phyloP scores from a whole-genome alignment of 164 flowering plant species.

The Liquidambar formosana region DNA sequence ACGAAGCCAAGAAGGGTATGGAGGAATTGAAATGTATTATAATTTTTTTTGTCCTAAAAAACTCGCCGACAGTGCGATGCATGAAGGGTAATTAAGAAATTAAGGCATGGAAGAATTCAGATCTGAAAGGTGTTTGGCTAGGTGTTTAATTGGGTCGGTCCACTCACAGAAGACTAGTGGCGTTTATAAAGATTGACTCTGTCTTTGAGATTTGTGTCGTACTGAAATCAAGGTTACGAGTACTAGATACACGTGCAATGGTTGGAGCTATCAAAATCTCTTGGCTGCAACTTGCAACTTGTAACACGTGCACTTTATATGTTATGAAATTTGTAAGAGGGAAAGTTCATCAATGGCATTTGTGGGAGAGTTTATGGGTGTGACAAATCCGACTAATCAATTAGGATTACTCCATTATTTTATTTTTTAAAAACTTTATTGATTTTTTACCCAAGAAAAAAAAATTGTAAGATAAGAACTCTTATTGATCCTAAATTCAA shows the following conservation, averaged over 20 bases:
- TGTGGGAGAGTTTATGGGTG: too few species aligned
- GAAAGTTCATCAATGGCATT: too few species aligned
- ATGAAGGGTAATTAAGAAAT: constrained; percentile 9
- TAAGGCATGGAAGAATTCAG: background rate
- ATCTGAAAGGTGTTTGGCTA: constrained; percentile 3
- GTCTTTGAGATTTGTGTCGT: constrained; percentile 22
- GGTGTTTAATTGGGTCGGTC: background rate
- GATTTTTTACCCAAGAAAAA: too few species aligned
- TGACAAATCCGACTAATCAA: too few species aligned
- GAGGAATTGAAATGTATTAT: too few species aligned
- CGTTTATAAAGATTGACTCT: constrained; percentile 7
- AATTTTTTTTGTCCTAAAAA: background rate
- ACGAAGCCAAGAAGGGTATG: too few species aligned
- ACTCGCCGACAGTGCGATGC: constrained; percentile 38
- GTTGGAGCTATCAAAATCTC: background rate
- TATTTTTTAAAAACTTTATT: too few species aligned
- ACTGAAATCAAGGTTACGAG: background rate
- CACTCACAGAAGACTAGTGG: background rate
- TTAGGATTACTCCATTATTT: too few species aligned
- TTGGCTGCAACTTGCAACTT: constrained; percentile 5
- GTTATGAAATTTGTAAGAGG: too few species aligned
- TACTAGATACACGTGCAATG: constrained; percentile 26
- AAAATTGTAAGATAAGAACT: too few species aligned
- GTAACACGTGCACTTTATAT: background rate
- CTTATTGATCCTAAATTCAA: too few species aligned